Percentiles rank a stretch among this genome's conserved stretches.
Conservation (phyloP, 306 rosid species). For the Purshia tridentata region DNA sequence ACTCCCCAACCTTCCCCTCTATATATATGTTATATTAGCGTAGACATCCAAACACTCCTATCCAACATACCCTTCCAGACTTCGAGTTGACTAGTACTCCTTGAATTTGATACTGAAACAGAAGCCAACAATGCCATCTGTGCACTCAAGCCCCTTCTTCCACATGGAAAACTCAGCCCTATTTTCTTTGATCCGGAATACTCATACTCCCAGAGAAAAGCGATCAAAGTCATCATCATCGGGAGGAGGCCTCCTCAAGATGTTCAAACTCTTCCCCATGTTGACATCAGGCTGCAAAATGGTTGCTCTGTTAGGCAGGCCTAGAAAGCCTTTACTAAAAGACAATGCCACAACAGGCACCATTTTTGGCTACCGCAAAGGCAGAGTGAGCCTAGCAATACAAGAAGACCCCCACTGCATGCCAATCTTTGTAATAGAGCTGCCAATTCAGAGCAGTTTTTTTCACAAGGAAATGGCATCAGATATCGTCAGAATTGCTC, state of each 20-base stretch:
- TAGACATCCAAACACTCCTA: conserved; percentile 9
- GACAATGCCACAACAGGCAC: conserved; percentile 88
- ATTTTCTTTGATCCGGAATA: conserved; percentile 60
- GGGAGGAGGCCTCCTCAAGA: conserved; percentile 58
- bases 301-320: conserved; percentile 84
- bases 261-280: conserved; percentile 88
- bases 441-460: conserved; percentile 69
- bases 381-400: conserved; percentile 80
- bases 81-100: no score
- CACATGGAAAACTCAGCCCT: conserved; percentile 75
- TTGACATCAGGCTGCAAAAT: conserved; percentile 90
- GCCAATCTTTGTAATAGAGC: conserved; percentile 76
- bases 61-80: conserved; percentile 2
- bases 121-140: conserved; percentile 52
- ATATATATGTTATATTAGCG: conserved; percentile 1
- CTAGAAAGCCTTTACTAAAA: conserved; percentile 69
- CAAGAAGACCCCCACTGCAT: conserved; percentile 92
- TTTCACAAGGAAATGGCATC: conserved; percentile 89
- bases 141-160: conserved; percentile 71
- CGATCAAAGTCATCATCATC: conserved; percentile 32
- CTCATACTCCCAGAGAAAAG: conserved; percentile 20
- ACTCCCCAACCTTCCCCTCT: neutral
- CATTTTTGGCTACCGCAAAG: conserved; percentile 79
- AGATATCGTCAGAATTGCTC: conserved; percentile 68
- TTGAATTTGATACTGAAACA: conserved; percentile 11